Percentiles rank a stretch among this genome's conserved stretches.
phyloP scores from a whole-genome alignment of 352 stramenopile species.

The Phytophthora pisi region DNA sequence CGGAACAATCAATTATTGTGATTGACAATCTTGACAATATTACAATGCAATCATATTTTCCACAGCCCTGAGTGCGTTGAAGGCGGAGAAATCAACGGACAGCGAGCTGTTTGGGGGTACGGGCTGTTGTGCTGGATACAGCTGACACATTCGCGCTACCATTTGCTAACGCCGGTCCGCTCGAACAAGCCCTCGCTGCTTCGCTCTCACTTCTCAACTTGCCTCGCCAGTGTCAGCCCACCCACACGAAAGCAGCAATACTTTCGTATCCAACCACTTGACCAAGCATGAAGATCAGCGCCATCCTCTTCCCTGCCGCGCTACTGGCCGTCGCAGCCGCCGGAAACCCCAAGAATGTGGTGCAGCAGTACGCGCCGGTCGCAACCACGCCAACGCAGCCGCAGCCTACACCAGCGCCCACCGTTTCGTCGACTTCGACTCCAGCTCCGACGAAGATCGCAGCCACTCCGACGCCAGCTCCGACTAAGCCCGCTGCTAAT shows the following conservation, averaged over 20 bases:
- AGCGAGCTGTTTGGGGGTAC: constrained; percentile 10
- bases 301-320: constrained; percentile 20
- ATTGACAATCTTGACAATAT: too few species aligned
- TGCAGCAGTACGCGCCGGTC: constrained; percentile 5
- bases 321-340: constrained; percentile 18
- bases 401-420: constrained; percentile 8
- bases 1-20: too few species aligned
- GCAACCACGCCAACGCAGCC: not conserved
- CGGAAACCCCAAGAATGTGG: constrained; percentile 7
- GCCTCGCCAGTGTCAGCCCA: constrained; percentile 12
- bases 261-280: constrained; percentile 20
- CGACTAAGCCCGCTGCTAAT: constrained; percentile 7
- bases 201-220: constrained; percentile 30
- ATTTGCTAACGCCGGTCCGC: too few species aligned
- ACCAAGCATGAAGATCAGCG: constrained; percentile 29
- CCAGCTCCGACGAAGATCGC: too few species aligned
- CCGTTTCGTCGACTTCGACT: constrained; percentile 1
- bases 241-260: constrained; percentile 13
- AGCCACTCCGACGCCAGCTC: too few species aligned
- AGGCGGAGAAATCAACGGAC: constrained; percentile 13
- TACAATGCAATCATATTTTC: too few species aligned
- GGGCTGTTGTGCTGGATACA: constrained; percentile 25
- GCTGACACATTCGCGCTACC: constrained; percentile 6
- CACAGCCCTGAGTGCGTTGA: too few species aligned
- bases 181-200: too few species aligned